A percentile compares a stretch with the other conserved stretches of the same genome.
phyloP scores from a whole-genome alignment of 2,329 filamentous ascomycete species.

The Alternaria arbusti region DNA sequence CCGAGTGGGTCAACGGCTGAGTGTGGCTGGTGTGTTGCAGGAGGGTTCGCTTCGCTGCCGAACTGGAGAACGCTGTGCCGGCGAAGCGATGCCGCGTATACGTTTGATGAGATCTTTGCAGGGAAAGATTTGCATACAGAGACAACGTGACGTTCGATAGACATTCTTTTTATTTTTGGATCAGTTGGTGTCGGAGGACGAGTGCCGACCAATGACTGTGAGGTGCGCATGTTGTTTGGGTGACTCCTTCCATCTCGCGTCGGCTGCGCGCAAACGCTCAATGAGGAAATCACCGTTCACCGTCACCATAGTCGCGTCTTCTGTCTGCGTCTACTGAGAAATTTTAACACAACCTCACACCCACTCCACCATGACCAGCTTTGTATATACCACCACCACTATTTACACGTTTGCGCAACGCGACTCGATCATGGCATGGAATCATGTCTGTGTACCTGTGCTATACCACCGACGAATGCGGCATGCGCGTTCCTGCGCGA shows the following conservation, averaged over 20 bases:
- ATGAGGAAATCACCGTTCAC: neutral
- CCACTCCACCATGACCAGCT: neutral
- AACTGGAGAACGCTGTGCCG: constrained; percentile 10
- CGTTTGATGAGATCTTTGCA: neutral
- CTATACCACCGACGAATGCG: neutral
- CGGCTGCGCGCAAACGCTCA: neutral
- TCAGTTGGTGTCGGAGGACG: neutral
- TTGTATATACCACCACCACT: neutral
- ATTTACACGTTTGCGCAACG: neutral
- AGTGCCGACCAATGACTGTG: neutral
- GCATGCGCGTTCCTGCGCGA: neutral
- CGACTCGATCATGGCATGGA: neutral
- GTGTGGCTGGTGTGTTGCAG: constrained; percentile 12
- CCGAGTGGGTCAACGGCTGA: constrained; percentile 9
- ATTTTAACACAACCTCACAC: neutral
- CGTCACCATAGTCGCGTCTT: neutral
- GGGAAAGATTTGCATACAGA: neutral
- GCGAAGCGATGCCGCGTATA: constrained; percentile 12
- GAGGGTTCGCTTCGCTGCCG: constrained; percentile 17
- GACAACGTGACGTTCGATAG: constrained; percentile 4
- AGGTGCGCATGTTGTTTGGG: neutral
- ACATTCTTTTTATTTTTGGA: constrained; percentile 11
- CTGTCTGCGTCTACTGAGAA: neutral
- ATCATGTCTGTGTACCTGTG: neutral
- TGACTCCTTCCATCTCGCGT: neutral